Base-by-base conservation (phyloP, 2,329 filamentous ascomycete genomes). In the Cadophora gregata region DNA sequence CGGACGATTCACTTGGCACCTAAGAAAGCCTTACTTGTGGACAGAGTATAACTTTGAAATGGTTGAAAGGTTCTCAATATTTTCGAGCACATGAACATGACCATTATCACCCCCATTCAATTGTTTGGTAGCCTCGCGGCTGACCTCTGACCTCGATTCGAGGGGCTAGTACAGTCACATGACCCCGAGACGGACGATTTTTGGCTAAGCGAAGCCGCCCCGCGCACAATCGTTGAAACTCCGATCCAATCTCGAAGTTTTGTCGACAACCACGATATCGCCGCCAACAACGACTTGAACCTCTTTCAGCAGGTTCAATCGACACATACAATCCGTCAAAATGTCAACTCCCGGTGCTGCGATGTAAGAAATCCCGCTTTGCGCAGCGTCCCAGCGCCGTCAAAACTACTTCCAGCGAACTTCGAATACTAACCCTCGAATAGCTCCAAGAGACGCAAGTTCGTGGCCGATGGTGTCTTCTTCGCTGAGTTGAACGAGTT, bases 401-500 rank as follows among this genome's bases (percentile, higher is more conserved):
- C 48, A 7, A 29, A 51, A 42, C 16, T 51, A 42, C 16, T 51
- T 36, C 38, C 19, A 31, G 29, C 27, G 51, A 50, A 62, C 33
- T 47, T 36, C 36, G 45, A 27, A 51, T 51, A 36, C 56, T 63
- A 45, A 59, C 31, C 16, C 19, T 51, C 12, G 14, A 33, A 38
- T 36, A 94, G 92, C 84, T 94, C 91, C 83, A 95, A 95, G 90
- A 86, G 91, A 84, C 92, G 92, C 89, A 95, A 95, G 90, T 95
- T 94, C 87, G 91, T 95, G 82, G 92, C 91, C 77, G 96, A 99
- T 85, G 96, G 96, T 90, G 96, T 99, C 81, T 99, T 99, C 93
- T 99, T 97, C 86, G 96, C 96, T 88, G 96, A 99, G 87, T 88
- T 99, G 85, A 99, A 99, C 91, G 96, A 99, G 88, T 99, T 99